Evolutionary conservation across 2,329 filamentous ascomycete species (phyloP).

Genomic region (Helminthosporium solani): DNA sequence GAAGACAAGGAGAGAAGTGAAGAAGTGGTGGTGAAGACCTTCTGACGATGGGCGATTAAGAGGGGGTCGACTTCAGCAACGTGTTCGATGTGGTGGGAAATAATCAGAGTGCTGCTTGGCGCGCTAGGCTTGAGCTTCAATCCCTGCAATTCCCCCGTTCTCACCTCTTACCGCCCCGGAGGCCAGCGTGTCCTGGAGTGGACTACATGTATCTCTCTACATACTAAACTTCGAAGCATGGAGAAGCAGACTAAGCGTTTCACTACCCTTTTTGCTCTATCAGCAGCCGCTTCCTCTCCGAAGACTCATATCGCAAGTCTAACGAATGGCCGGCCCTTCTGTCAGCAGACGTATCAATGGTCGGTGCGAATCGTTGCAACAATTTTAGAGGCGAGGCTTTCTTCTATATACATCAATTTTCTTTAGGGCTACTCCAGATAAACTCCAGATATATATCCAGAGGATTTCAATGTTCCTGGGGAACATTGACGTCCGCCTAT

Average conservation of each 20-base stretch:
- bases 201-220: too few relatives aligned
- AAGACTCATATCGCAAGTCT: too few relatives aligned
- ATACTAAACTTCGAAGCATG: conserved; percentile 5
- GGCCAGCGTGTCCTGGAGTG: conserved; percentile 19
- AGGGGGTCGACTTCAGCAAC: conserved; percentile 35
- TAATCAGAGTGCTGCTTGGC: conserved; percentile 16
- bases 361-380: too few relatives aligned
- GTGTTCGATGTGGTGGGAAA: conserved; percentile 32
- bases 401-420: too few relatives aligned
- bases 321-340: too few relatives aligned
- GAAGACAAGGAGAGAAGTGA: conserved; percentile 35
- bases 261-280: not conserved
- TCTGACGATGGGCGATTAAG: conserved; percentile 29
- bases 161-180: conserved; percentile 13
- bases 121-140: conserved; percentile 23
- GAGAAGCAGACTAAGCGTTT: conserved; percentile 4
- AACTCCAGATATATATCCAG: too few relatives aligned
- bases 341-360: too few relatives aligned
- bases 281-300: too few relatives aligned
- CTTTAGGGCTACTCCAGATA: too few relatives aligned
- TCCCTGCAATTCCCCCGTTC: conserved; percentile 19
- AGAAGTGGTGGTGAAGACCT: conserved; percentile 26
- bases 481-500: too few relatives aligned
- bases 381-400: too few relatives aligned
- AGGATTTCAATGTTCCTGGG: too few relatives aligned